These are phyloP conservation scores for Tanacetum coccineum DNA, from an alignment of 129 eudicot genomes.

Conservation along the genomic window DNA sequence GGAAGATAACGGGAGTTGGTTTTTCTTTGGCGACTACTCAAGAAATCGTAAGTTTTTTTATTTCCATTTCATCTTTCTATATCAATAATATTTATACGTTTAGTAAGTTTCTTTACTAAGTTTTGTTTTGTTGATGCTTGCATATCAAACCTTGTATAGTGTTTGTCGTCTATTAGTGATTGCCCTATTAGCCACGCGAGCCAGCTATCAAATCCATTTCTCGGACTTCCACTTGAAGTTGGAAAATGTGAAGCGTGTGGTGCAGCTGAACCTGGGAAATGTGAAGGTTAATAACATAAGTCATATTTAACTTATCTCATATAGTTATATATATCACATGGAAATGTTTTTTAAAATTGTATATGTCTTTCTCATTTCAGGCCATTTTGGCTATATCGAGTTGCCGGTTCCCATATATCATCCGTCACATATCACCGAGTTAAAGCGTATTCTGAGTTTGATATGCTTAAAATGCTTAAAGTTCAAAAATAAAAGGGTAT, in stretches of 20 bases:
- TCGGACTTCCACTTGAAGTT: constrained; percentile 87
- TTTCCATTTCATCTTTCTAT: constrained; percentile 3
- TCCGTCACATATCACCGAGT: constrained; percentile 76
- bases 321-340: constrained; percentile 8
- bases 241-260: constrained; percentile 98
- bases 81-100: not conserved
- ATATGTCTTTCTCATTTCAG: constrained; percentile 39
- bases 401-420: constrained; percentile 82
- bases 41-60: constrained; percentile 67
- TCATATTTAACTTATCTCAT: constrained; percentile 9
- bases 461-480: constrained; percentile 84
- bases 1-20: constrained; percentile 53
- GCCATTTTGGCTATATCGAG: constrained; percentile 95
- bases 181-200: constrained; percentile 90
- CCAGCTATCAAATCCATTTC: constrained; percentile 92
- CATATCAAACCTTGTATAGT: constrained; percentile 38
- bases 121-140: constrained; percentile 22
- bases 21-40: constrained; percentile 75
- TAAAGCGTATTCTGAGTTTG: constrained; percentile 59
- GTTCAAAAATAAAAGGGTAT: constrained; percentile 69
- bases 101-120: not conserved
- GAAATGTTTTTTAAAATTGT: not conserved
- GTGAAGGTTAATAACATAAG: constrained; percentile 65
- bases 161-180: constrained; percentile 74
- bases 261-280: constrained; percentile 88